Evolutionary conservation across 2,329 filamentous ascomycete species (phyloP).

Genomic region (Aureobasidium sp.): DNA sequence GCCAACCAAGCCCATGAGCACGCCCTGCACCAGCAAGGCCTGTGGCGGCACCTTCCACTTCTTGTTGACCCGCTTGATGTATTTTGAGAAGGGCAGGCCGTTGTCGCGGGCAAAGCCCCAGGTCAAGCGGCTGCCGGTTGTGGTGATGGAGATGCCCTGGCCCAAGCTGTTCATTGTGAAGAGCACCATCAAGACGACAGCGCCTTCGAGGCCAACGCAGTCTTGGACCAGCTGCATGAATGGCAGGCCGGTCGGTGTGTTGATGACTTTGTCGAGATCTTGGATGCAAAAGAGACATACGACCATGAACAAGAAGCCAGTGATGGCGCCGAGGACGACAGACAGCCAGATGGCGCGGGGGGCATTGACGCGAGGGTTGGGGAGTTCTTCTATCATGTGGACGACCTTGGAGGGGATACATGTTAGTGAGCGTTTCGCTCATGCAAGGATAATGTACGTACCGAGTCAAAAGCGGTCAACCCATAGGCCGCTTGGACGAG

Average conservation of each 20-base stretch:
- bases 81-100: conserved; percentile 23
- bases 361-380: conserved; percentile 44
- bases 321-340: conserved; percentile 35
- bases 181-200: conserved; percentile 40
- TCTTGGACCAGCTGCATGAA: conserved; percentile 54
- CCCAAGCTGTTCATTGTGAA: conserved; percentile 52
- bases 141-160: conserved; percentile 48
- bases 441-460: background rate
- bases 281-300: conserved; percentile 50
- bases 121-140: conserved; percentile 23
- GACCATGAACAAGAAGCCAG: conserved; percentile 53
- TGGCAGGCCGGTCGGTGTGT: conserved; percentile 45
- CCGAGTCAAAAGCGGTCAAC: conserved; percentile 50
- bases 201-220: conserved; percentile 43
- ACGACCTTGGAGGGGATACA: conserved; percentile 34
- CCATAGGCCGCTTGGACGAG: conserved; percentile 52
- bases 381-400: conserved; percentile 53
- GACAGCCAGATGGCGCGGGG: conserved; percentile 49
- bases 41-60: conserved; percentile 48
- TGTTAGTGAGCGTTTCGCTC: background rate
- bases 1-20: conserved; percentile 44
- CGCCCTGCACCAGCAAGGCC: conserved; percentile 47
- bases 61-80: conserved; percentile 35
- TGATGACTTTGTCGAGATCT: conserved; percentile 40
- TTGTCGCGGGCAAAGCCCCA: conserved; percentile 25